phyloP scores from a whole-genome alignment of 441 rosid genomes.

The Flueggea neowawraea region DNA sequence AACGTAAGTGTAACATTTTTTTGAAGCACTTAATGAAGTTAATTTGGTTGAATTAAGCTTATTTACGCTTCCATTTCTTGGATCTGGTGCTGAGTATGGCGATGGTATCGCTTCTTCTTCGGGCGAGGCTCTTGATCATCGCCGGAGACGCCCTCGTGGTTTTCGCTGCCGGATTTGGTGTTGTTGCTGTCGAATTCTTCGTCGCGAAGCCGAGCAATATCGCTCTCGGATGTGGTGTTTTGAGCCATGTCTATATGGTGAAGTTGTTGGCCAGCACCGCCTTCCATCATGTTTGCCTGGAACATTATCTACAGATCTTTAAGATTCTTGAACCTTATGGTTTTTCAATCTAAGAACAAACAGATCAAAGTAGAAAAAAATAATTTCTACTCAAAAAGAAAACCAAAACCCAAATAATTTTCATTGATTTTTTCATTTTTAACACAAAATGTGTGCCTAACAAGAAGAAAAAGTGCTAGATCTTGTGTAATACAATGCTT shows the following conservation, averaged over 20 bases:
- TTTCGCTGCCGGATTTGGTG: conserved; percentile 90
- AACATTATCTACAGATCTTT: conserved; percentile 57
- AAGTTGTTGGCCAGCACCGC: conserved; percentile 25
- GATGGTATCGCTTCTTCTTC: conserved; percentile 67
- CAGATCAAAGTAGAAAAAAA: neutral
- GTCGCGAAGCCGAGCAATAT: conserved; percentile 46
- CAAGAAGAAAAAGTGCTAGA: neutral
- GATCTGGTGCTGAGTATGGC: conserved; percentile 83
- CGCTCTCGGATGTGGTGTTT: conserved; percentile 46
- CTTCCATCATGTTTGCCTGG: conserved; percentile 84
- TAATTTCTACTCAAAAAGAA: conserved; percentile 11
- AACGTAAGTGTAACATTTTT: neutral
- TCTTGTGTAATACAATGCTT: neutral
- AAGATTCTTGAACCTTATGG: conserved; percentile 37
- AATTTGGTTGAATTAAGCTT: neutral
- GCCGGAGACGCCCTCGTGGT: conserved; percentile 73
- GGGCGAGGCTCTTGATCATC: conserved; percentile 66
- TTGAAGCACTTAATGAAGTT: neutral
- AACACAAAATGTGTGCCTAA: neutral
- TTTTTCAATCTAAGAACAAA: conserved; percentile 41
- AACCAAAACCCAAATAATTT: neutral
- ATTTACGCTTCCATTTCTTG: conserved; percentile 79
- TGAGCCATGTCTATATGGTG: conserved; percentile 47
- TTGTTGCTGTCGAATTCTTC: conserved; percentile 65
- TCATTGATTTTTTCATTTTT: neutral